Evolutionary conservation across 768 basidiomycete genomes (phyloP), one percentile per base, ranked within the genome.

Genomic region (Terana coerulea): DNA sequence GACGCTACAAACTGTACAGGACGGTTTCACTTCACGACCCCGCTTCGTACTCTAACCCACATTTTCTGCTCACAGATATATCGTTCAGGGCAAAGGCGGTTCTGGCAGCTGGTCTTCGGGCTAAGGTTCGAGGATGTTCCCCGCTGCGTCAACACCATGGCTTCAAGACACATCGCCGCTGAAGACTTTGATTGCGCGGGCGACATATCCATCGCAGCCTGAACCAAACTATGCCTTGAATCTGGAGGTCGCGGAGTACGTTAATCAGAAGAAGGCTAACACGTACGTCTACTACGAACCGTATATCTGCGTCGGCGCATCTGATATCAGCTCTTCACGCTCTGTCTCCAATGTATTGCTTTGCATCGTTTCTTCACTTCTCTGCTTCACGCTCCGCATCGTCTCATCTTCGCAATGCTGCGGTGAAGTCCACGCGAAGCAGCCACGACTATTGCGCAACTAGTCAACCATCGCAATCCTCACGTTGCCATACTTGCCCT

Each of bases 261-360:
- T 98, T 70, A 95, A 95, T 69, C 73, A 73, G 51, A 98, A 98
- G 75, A 98, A 98, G 70, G 95, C 94, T 0, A 98, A 99, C 72
- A 91, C 80, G 92, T 95, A 69, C 57, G 87, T 73, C 19, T 21
- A 3, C 31, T 4, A 22, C 33, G 31, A 24, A 39, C 14, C 17
- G 34, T 35, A 17, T 8, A 17, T 39, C 37, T 39, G 14, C 17
- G 9, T 5, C 9, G 4, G 5, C 25, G 21, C 25, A 43, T n/a
- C n/a, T n/a, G n/a, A n/a, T n/a, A n/a, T n/a, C n/a, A n/a, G n/a
- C n/a, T n/a, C n/a, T n/a, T n/a, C n/a, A n/a, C n/a, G n/a, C n/a
- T n/a, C n/a, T n/a, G n/a, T n/a, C n/a, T n/a, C n/a, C n/a, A n/a
- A n/a, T n/a, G n/a, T n/a, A n/a, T n/a, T n/a, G n/a, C n/a, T n/a